phyloP scores from a whole-genome alignment of 257 asterid genomes.

The Lantana camara region DNA sequence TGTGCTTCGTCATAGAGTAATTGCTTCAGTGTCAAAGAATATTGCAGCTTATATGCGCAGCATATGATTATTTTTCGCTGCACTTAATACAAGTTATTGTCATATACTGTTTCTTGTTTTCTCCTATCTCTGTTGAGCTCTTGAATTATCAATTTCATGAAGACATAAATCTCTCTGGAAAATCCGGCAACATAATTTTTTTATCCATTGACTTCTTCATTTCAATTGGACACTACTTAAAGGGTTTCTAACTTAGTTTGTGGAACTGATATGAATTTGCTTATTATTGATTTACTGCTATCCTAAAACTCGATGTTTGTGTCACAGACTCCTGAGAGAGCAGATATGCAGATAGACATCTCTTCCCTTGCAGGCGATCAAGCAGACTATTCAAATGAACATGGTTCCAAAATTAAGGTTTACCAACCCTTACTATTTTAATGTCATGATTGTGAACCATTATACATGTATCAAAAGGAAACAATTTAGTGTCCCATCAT shows the following conservation, averaged over 20 bases:
- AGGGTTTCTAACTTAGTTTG: constrained; percentile 11
- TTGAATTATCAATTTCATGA: background rate
- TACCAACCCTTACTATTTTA: constrained; percentile 16
- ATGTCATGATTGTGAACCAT: constrained; percentile 19
- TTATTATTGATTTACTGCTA: background rate
- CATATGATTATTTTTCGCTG: constrained; percentile 4
- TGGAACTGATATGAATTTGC: constrained; percentile 12
- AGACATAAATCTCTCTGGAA: constrained; percentile 4
- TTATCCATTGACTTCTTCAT: no score
- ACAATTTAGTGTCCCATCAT: constrained; percentile 3
- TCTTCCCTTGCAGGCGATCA: constrained; percentile 36
- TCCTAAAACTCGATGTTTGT: constrained; percentile 26
- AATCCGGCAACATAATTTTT: no score
- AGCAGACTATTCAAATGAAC: constrained; percentile 35
- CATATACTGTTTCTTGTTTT: background rate
- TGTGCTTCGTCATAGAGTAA: constrained; percentile 7
- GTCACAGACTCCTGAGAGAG: constrained; percentile 49
- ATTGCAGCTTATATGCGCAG: constrained; percentile 13
- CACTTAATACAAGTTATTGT: background rate
- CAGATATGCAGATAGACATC: constrained; percentile 35
- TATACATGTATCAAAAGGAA: background rate
- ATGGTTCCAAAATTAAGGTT: constrained; percentile 67
- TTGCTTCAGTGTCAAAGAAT: constrained; percentile 15
- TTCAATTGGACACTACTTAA: no score
- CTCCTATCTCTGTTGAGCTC: background rate